A percentile compares a stretch with the other conserved stretches of the same genome.
phyloP scores from a whole-genome alignment of 2,329 filamentous ascomycete genomes.

The Colletotrichum trifolii region DNA sequence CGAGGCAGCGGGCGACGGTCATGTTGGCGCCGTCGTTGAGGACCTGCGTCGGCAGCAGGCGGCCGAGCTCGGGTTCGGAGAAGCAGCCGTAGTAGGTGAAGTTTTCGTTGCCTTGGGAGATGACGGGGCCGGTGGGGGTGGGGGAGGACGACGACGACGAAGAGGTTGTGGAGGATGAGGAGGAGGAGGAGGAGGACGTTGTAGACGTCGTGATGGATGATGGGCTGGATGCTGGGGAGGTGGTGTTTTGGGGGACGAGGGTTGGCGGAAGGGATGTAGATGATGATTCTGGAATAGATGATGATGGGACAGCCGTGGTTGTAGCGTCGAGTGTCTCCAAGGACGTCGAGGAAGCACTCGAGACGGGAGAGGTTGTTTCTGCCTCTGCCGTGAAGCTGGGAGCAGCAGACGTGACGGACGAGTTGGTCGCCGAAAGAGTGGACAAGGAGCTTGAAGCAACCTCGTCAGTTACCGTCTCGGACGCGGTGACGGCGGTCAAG shows the following conservation, averaged over 20 bases:
- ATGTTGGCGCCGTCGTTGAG: constrained; percentile 42
- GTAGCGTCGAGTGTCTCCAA: neutral
- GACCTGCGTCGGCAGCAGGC: constrained; percentile 44
- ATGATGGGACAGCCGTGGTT: neutral
- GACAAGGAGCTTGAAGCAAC: neutral
- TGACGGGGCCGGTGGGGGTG: constrained; percentile 42
- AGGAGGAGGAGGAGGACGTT: neutral
- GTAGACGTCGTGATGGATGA: neutral
- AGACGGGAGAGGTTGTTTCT: neutral
- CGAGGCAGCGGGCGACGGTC: constrained; percentile 38
- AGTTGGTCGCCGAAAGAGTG: neutral
- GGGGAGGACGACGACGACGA: constrained; percentile 31
- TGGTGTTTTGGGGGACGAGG: neutral
- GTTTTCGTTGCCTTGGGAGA: constrained; percentile 48
- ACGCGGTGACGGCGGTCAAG: neutral
- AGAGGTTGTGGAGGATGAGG: constrained; percentile 1
- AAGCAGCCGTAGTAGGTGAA: constrained; percentile 52
- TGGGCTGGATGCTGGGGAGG: neutral
- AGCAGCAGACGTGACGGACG: neutral
- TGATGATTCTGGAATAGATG: neutral
- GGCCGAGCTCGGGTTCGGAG: constrained; percentile 46
- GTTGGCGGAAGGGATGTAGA: neutral
- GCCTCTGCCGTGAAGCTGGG: neutral
- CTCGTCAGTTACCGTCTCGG: neutral
- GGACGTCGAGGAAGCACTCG: neutral